Conservation (phyloP, 2,329 filamentous ascomycete genomes). For the Pestalotiopsis fici region DNA sequence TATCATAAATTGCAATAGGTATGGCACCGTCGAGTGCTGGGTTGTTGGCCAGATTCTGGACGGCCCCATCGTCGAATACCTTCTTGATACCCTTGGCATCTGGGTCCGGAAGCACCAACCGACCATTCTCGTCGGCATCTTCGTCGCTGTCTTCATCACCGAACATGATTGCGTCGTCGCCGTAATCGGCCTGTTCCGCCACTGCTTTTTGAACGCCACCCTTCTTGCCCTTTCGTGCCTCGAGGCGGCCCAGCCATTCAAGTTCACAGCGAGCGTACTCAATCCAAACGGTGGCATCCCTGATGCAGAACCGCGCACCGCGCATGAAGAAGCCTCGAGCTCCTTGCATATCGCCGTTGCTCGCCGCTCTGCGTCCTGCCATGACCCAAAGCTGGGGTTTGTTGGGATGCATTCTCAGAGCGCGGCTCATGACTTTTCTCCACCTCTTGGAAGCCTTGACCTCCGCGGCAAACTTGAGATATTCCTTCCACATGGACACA, state of each 20-base stretch:
- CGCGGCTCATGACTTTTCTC: slow-evolving; percentile 64
- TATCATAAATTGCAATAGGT: slow-evolving; percentile 87
- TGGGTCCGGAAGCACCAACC: slow-evolving; percentile 45
- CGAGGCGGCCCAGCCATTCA: slow-evolving; percentile 84
- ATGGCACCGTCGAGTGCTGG: slow-evolving; percentile 92
- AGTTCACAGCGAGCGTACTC: slow-evolving; percentile 92
- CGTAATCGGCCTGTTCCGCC: slow-evolving; percentile 55
- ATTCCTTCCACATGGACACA: slow-evolving; percentile 83
- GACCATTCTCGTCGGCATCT: slow-evolving; percentile 39
- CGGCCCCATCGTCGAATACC: slow-evolving; percentile 46
- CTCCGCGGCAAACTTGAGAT: slow-evolving; percentile 77
- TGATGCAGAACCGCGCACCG: slow-evolving; percentile 85
- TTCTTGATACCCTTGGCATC: slow-evolving; percentile 39
- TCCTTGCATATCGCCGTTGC: slow-evolving; percentile 82
- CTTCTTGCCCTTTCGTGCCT: slow-evolving; percentile 61
- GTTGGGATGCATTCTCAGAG: slow-evolving; percentile 82
- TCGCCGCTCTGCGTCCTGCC: slow-evolving; percentile 76
- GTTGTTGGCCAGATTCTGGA: slow-evolving; percentile 63
- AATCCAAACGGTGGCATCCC: slow-evolving; percentile 74
- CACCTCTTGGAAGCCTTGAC: slow-evolving; percentile 67
- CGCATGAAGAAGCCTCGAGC: slow-evolving; percentile 85
- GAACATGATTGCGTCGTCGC: slow-evolving; percentile 47
- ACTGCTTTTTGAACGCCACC: slow-evolving; percentile 44
- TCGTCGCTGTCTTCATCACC: slow-evolving; percentile 46
- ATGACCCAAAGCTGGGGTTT: slow-evolving; percentile 85